Percentiles rank a stretch among this genome's conserved stretches.
Evolutionary conservation across 2,329 filamentous ascomycete genomes (phyloP).

Genomic region (Aureobasidium sp.): DNA sequence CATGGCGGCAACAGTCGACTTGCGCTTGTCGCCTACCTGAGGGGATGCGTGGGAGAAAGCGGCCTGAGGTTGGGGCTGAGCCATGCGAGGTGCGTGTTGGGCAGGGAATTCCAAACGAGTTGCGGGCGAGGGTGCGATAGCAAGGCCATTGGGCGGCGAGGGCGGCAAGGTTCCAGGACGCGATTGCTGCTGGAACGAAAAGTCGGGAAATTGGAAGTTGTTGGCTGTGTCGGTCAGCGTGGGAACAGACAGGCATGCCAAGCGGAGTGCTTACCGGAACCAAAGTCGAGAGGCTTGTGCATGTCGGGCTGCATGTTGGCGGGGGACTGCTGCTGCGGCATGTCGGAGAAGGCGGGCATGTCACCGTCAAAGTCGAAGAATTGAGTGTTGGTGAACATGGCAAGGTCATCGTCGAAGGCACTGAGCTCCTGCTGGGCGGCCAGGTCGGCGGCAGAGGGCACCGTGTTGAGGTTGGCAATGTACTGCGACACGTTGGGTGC

Average conservation of each 20-base stretch:
- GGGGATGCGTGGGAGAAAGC: slow-evolving; percentile 17
- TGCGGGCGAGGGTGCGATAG: slow-evolving; percentile 12
- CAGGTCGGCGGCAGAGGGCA: slow-evolving; percentile 57
- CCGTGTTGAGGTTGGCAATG: slow-evolving; percentile 74
- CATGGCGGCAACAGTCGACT: slow-evolving; percentile 31
- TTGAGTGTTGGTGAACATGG: slow-evolving; percentile 51
- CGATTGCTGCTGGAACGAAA: slow-evolving; percentile 22
- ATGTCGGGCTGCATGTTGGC: slow-evolving; percentile 13
- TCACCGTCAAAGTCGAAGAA: slow-evolving; percentile 60
- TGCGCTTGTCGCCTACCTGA: slow-evolving; percentile 39
- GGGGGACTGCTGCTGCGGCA: slow-evolving; percentile 12
- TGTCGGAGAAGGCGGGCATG: slow-evolving; percentile 14
- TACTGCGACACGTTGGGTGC: slow-evolving; percentile 86
- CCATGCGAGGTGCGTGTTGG: slow-evolving; percentile 20
- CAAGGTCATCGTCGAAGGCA: slow-evolving; percentile 39
- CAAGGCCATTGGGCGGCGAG: slow-evolving; percentile 24
- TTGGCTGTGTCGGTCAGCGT: slow-evolving; percentile 20
- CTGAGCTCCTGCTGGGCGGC: slow-evolving; percentile 51
- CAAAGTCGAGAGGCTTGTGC: slow-evolving; percentile 16
- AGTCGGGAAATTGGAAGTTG: slow-evolving; percentile 43
- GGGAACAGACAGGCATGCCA: slow-evolving; percentile 23
- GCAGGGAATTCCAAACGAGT: slow-evolving; percentile 13
- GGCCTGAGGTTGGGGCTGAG: slow-evolving; percentile 18
- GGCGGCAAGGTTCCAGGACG: slow-evolving; percentile 23
- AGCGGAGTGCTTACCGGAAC: slow-evolving; percentile 24